Conservation (phyloP, 352 stramenopile species). For the Globisporangium parvum region DNA sequence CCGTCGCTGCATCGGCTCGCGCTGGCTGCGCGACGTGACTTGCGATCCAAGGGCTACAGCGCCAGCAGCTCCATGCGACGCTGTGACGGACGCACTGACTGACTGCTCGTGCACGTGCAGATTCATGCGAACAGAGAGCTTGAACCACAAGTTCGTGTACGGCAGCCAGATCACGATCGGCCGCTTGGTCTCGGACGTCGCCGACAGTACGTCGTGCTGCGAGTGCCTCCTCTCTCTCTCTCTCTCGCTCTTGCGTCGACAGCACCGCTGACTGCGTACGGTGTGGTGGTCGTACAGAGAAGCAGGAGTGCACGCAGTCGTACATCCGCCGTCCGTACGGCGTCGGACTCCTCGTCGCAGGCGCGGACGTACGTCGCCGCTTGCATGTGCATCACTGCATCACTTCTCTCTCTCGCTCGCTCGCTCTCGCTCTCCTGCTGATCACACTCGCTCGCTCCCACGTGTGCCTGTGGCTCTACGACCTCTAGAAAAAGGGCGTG, state of each 20-base stretch:
- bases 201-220: slow-evolving; percentile 72
- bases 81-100: neutral
- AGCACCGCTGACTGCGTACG: neutral
- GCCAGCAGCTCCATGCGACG: neutral
- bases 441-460: neutral
- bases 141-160: slow-evolving; percentile 99
- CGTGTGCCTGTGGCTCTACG: slow-evolving; percentile 4
- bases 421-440: neutral
- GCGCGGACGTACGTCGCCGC: slow-evolving; percentile 52
- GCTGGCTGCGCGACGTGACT: neutral
- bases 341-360: slow-evolving; percentile 95
- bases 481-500: slow-evolving; percentile 95
- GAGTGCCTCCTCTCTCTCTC: neutral
- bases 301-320: slow-evolving; percentile 98
- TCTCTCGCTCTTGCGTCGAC: neutral
- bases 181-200: slow-evolving; percentile 94
- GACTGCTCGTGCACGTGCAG: slow-evolving; percentile 15
- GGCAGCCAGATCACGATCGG: slow-evolving; percentile 92
- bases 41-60: neutral
- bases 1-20: neutral
- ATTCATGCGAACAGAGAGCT: slow-evolving; percentile 96
- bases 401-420: too few species aligned
- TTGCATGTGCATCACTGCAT: too few species aligned
- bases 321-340: slow-evolving; percentile 98
- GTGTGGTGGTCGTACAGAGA: slow-evolving; percentile 37